A percentile compares a stretch with the other conserved stretches of the same genome.
Evolutionary conservation across 345 rosid species (phyloP).

Genomic region (Carallia pectinifolia): DNA sequence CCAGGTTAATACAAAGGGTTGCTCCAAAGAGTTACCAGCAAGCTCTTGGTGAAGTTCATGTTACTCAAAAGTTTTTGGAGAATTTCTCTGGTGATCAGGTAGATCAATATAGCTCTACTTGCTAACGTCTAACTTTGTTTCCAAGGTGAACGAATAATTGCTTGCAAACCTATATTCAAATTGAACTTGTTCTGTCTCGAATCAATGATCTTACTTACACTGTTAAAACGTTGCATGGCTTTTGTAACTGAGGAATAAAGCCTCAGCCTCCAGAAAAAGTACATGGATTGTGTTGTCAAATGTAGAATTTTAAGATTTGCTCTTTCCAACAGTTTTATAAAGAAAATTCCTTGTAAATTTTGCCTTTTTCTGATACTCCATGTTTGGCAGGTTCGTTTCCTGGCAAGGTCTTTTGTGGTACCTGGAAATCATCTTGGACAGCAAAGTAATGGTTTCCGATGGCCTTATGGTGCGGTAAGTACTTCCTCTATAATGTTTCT

Average conservation of each 20-base stretch:
- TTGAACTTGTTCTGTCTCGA: background rate
- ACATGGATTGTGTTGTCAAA: constrained; percentile 2
- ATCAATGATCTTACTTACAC: too few species aligned
- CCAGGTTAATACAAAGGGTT: constrained; percentile 89
- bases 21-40: constrained; percentile 95
- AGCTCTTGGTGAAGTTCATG: constrained; percentile 83
- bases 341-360: background rate
- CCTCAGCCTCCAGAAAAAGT: background rate
- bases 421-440: constrained; percentile 98
- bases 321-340: background rate
- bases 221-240: too few species aligned
- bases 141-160: too few species aligned
- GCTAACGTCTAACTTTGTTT: background rate
- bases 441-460: constrained; percentile 92
- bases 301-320: constrained; percentile 5
- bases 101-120: constrained; percentile 2
- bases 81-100: constrained; percentile 99
- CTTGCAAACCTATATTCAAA: too few species aligned
- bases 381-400: constrained; percentile 70
- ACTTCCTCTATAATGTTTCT: background rate
- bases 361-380: background rate
- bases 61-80: constrained; percentile 81
- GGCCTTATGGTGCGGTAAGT: constrained; percentile 99
- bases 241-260: background rate
- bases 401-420: constrained; percentile 86